Evolutionary conservation across 108 stramenopile genomes (phyloP).

Genomic region (Fistulifera solaris): DNA sequence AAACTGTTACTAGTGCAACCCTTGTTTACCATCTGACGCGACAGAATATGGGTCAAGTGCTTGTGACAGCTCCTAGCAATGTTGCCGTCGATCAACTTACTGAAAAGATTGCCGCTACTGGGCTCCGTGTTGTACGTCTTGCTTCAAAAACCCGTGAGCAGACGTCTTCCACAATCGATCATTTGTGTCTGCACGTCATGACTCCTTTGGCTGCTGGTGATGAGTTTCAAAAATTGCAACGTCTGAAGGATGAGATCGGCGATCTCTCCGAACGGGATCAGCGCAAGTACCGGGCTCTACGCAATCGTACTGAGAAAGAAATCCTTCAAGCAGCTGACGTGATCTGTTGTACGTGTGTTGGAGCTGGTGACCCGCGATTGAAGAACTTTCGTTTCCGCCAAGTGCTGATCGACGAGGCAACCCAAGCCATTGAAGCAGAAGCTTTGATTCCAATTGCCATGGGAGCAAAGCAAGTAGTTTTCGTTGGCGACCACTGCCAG

Average conservation of each 20-base stretch:
- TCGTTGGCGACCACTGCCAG: conserved; percentile 99
- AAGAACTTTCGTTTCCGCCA: conserved; percentile 93
- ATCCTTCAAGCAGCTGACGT: conserved; percentile 97
- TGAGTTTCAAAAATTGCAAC: conserved; percentile 88
- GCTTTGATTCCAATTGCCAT: conserved; percentile 92
- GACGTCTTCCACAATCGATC: conserved; percentile 74
- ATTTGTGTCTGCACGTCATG: conserved; percentile 89
- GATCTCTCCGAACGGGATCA: conserved; percentile 90
- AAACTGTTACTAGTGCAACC: conserved; percentile 95
- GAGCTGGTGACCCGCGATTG: conserved; percentile 95
- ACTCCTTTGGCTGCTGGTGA: conserved; percentile 74
- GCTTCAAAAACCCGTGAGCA: conserved; percentile 93
- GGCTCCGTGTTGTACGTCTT: conserved; percentile 91
- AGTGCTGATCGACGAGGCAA: conserved; percentile 98
- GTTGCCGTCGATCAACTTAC: conserved; percentile 98
- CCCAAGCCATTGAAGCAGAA: conserved; percentile 98
- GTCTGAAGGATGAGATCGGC: conserved; percentile 90
- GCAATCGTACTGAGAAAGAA: conserved; percentile 82
- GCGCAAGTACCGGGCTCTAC: conserved; percentile 74
- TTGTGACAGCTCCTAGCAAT: conserved; percentile 96
- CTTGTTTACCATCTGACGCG: conserved; percentile 94
- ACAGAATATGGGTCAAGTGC: conserved; percentile 91
- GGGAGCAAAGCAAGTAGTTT: conserved; percentile 95
- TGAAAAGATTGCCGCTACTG: conserved; percentile 94
- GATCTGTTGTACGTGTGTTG: conserved; percentile 97